Percentiles rank a stretch among this genome's conserved stretches.
Evolutionary conservation across 805 yeast genomes (phyloP).

Genomic region (Wickerhamomyces strasburgensis): DNA sequence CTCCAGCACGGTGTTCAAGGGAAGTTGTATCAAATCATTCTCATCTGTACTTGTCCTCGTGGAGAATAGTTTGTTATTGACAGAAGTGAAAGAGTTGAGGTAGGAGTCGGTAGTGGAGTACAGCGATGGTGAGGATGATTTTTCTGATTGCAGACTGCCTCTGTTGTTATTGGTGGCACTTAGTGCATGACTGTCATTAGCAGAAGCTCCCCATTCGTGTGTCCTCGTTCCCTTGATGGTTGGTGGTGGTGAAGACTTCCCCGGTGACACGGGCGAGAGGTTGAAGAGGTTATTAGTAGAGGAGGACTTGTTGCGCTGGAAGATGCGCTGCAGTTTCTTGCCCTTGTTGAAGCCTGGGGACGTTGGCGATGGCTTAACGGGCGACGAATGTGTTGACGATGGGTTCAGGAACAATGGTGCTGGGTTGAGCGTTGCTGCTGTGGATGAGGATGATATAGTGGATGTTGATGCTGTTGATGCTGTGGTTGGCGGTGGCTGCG

Average conservation of each 20-base stretch:
- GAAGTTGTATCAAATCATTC: conserved; percentile 10
- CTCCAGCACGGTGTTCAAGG: conserved; percentile 19
- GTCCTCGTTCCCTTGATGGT: conserved; percentile 43
- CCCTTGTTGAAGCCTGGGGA: conserved; percentile 11
- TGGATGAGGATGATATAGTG: not conserved
- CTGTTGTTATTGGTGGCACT: not conserved
- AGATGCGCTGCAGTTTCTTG: conserved; percentile 22
- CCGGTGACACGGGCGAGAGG: conserved; percentile 18
- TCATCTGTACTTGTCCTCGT: conserved; percentile 1
- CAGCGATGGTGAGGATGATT: conserved; percentile 4
- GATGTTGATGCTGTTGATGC: too few species aligned
- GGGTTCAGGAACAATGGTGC: not conserved
- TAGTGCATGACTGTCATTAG: conserved; percentile 1
- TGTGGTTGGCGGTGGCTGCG: too few species aligned
- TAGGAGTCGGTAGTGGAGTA: conserved; percentile 6
- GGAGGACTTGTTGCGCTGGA: conserved; percentile 19
- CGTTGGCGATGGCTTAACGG: conserved; percentile 3
- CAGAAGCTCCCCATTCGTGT: conserved; percentile 42
- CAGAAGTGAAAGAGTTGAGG: conserved; percentile 3
- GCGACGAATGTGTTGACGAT: conserved; percentile 5
- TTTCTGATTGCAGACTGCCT: conserved; percentile 4
- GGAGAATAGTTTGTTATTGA: conserved; percentile 1
- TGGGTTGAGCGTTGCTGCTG: not conserved
- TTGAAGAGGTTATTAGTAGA: conserved; percentile 11
- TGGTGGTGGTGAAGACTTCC: conserved; percentile 21